A percentile compares a stretch with the other conserved stretches of the same genome.
These are phyloP conservation scores for Trichophyton verrucosum DNA, from an alignment of 2,329 filamentous ascomycete species.

Conservation along the genomic window DNA sequence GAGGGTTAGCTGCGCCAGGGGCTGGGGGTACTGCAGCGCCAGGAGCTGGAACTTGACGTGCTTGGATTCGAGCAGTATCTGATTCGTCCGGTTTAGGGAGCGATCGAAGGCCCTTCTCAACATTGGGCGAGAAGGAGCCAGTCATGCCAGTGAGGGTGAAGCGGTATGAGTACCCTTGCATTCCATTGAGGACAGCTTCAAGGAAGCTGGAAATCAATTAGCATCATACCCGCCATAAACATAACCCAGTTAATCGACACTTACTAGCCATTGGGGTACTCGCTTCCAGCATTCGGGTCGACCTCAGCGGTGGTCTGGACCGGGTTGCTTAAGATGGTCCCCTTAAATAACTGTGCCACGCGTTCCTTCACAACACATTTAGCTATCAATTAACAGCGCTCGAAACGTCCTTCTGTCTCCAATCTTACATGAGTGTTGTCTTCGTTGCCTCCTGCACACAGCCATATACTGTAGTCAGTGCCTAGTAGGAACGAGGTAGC, in stretches of 20 bases:
- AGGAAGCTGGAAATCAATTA: constrained; percentile 37
- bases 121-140: constrained; percentile 40
- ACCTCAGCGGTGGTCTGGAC: constrained; percentile 36
- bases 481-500: constrained; percentile 40
- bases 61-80: constrained; percentile 9
- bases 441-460: constrained; percentile 50
- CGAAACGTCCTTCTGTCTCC: not conserved
- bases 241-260: constrained; percentile 14
- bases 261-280: constrained; percentile 45
- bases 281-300: constrained; percentile 32
- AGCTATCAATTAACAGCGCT: not conserved
- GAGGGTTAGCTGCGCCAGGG: not conserved
- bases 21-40: not conserved
- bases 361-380: constrained; percentile 26
- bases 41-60: constrained; percentile 11
- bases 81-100: constrained; percentile 21
- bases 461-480: constrained; percentile 44
- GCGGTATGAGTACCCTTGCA: constrained; percentile 47
- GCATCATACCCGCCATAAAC: not conserved
- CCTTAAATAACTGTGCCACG: constrained; percentile 29
- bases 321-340: constrained; percentile 27
- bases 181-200: constrained; percentile 48
- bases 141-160: constrained; percentile 56
- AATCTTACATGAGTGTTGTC: constrained; percentile 34
- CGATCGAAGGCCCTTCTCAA: constrained; percentile 28